Base-by-base conservation (phyloP, 495 filamentous ascomycete genomes). In the Tuber indicum region DNA sequence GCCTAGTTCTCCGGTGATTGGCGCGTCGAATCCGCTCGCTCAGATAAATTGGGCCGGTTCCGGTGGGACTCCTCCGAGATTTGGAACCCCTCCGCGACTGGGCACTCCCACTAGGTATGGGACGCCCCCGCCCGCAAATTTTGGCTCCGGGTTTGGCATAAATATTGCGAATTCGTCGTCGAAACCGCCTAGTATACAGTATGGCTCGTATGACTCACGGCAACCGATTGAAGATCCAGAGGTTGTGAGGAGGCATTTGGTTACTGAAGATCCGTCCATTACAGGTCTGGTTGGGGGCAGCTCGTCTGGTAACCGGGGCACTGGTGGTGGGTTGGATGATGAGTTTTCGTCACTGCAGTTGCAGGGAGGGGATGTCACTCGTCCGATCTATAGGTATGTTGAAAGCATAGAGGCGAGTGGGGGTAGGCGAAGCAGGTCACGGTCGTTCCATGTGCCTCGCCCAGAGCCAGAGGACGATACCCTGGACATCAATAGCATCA, bases 331-430 rank as follows among this genome's bases (percentile, higher is more conserved):
- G n/a, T 23, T 76, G 17, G 84, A 86, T 72, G 92, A 94, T 43
- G 93, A 96, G 81, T 99, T 99, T 83, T 98, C 94, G 43, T 97
- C 94, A 84, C 84, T 99, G 79, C 90, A 90, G 80, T 85, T 98
- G 69, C 96, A 98, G 81, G 96, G 96, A 45, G 96, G 96, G 49
- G 96, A 99, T 83, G 91, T 98, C 58, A 97, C 94, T 42, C 87
- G 96, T 74, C 92, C 96, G 72, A 94, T 99, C 73, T 99, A 99
- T 84, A 91, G 92, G 69, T 98, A 95, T 91, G 92, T 93, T 3
- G 93, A 97, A 83, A 92, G 96, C 82, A 91, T 91, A 26, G 87
- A 91, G 79, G 85, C 87, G 26, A 79, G 74, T 26, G 77, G 75
- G 9, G 76, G 77, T 9, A 46, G 75, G 3, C 84, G 86, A 42